phyloP scores from a whole-genome alignment of 2,329 filamentous ascomycete genomes.

The Penicillium sp. region DNA sequence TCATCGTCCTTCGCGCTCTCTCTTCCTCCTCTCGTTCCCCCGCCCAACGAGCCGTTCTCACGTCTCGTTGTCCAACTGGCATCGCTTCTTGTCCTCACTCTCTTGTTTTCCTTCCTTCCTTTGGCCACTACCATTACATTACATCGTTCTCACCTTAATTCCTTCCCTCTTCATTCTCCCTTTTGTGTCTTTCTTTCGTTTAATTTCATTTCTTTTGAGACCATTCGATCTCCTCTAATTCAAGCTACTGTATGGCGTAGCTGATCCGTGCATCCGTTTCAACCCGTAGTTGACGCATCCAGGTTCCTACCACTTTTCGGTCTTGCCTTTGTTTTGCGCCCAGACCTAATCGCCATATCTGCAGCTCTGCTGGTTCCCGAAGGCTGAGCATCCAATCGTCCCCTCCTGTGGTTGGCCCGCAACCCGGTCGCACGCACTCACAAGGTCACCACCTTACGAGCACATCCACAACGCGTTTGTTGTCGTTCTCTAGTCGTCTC shows the following conservation, averaged over 20 bases:
- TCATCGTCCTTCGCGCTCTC: conserved; percentile 27
- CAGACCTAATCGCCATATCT: conserved; percentile 14
- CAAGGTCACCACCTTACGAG: conserved; percentile 20
- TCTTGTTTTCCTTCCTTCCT: conserved; percentile 23
- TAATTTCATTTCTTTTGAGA: conserved; percentile 16
- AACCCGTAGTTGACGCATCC: conserved; percentile 14
- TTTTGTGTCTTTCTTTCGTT: conserved; percentile 17
- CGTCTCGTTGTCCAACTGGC: conserved; percentile 55
- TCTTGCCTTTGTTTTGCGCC: conserved; percentile 21
- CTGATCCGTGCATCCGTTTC: conserved; percentile 11
- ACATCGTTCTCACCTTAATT: conserved; percentile 21
- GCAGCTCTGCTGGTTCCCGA: conserved; percentile 20
- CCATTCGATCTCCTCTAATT: conserved; percentile 20
- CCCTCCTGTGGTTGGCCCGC: conserved; percentile 24
- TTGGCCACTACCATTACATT: conserved; percentile 24
- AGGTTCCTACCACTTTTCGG: conserved; percentile 6
- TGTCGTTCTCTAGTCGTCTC: conserved; percentile 20
- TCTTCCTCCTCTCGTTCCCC: conserved; percentile 38
- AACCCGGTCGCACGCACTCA: conserved; percentile 25
- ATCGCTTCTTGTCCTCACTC: conserved; percentile 24
- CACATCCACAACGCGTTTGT: conserved; percentile 26
- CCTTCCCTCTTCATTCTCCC: conserved; percentile 17
- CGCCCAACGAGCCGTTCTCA: conserved; percentile 37
- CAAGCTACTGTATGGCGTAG: conserved; percentile 17
- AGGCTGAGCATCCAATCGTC: conserved; percentile 6